These are phyloP conservation scores for Colletotrichum truncatum DNA, from an alignment of 2,329 filamentous ascomycete genomes.

Conservation along the genomic window DNA sequence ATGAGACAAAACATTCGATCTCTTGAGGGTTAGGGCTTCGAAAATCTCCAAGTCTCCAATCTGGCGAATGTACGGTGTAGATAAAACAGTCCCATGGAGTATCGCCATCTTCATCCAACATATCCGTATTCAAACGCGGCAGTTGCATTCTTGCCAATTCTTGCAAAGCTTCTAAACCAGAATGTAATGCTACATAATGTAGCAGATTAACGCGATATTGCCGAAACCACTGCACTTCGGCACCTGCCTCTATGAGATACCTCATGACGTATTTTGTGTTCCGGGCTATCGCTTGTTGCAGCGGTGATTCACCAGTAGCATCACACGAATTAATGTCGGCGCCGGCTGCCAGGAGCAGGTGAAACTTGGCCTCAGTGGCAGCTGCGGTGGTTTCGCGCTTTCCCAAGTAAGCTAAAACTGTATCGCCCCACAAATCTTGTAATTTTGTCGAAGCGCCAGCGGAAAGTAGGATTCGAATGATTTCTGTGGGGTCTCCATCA, in stretches of 20 bases:
- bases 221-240: accelerated
- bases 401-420: background rate
- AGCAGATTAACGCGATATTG: background rate
- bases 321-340: background rate
- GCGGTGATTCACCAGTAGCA: accelerated
- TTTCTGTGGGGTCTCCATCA: background rate
- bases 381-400: too few relatives aligned
- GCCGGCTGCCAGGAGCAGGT: background rate
- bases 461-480: background rate
- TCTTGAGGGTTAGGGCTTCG: background rate
- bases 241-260: background rate
- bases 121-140: accelerated
- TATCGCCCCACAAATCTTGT: accelerated
- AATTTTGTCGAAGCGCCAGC: background rate
- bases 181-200: accelerated
- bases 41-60: accelerated
- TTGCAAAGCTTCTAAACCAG: accelerated
- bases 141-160: background rate
- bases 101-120: accelerated
- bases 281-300: accelerated
- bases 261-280: accelerated
- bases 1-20: accelerated
- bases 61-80: accelerated
- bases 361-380: accelerated
- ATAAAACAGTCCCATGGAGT: background rate